A percentile compares a stretch with the other conserved stretches of the same genome.
phyloP scores from a whole-genome alignment of 805 yeast species.

The Martiniozyma abietophila region DNA sequence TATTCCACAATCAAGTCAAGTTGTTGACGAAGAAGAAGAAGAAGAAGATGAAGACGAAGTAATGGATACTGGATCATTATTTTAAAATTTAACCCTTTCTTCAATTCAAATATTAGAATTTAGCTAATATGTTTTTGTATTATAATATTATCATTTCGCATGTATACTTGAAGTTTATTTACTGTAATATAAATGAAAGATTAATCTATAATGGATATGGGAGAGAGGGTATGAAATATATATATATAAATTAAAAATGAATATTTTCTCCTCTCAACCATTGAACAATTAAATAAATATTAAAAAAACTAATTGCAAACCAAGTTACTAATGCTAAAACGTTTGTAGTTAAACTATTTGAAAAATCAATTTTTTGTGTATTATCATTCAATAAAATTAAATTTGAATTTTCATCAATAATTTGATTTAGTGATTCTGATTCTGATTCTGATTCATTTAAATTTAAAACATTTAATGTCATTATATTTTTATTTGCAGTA shows the following conservation, averaged over 20 bases:
- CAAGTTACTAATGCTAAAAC: conserved; percentile 48
- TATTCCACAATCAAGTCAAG: conserved; percentile 4
- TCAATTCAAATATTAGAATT: no score
- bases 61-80: conserved; percentile 5
- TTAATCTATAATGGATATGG: no score
- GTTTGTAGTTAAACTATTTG: conserved; percentile 55
- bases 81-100: no score
- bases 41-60: conserved; percentile 8
- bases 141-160: no score
- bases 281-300: conserved; percentile 41
- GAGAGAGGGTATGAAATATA: no score
- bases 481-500: conserved; percentile 59
- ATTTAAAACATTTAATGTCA: conserved; percentile 42
- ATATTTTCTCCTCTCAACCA: conserved; percentile 28
- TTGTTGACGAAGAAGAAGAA: conserved; percentile 7
- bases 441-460: conserved; percentile 5
- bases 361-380: conserved; percentile 36
- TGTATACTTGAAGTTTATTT: no score
- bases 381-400: background rate
- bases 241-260: conserved; percentile 23
- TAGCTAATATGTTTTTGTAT: no score
- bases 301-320: conserved; percentile 63
- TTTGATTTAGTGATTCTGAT: background rate
- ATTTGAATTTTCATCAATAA: conserved; percentile 4
- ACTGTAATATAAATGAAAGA: no score